Base-by-base conservation (phyloP, 768 basidiomycete species). In the Serendipita vermifera region DNA sequence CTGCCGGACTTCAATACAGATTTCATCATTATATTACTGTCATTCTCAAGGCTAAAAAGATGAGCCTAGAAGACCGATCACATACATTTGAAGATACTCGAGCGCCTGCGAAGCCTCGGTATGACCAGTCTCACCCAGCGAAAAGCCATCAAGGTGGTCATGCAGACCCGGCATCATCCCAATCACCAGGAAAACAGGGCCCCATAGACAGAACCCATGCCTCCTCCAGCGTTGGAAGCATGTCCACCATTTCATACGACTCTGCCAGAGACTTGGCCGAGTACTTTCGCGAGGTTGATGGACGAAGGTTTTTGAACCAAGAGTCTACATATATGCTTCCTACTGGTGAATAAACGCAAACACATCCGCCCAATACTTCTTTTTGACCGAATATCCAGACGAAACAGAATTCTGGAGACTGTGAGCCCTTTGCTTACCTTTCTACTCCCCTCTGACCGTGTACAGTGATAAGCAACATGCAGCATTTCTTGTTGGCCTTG, bases 391-490 rank as follows among this genome's bases (percentile, higher is more conserved):
- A 9, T 36, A 9, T 36, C 9, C n/a, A 36, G 35, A 36, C n/a
- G 35, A 36, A n/a, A n/a, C 9, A 36, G 35, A 36, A n/a, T 36
- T 36, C n/a, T 36, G 35, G 35, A 36, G 35, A 36, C 35, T 36
- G 41, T n/a, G n/a, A n/a, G n/a, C n/a, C n/a, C n/a, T n/a, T n/a
- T n/a, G n/a, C n/a, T n/a, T n/a, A n/a, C n/a, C n/a, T n/a, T n/a
- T n/a, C n/a, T n/a, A n/a, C n/a, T n/a, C n/a, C n/a, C n/a, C n/a
- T n/a, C n/a, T n/a, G n/a, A n/a, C n/a, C n/a, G n/a, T n/a, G n/a
- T n/a, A 43, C 24, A 43, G 40, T 11, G 20, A 56, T 39, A 39
- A 56, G 38, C 55, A 56, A 38, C 55, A 56, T 56, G n/a, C 33
- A 32, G 39, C 39, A 39, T 26, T 24, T 27, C 38, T 27, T 17